Base-by-base conservation (phyloP, 2,329 filamentous ascomycete genomes). In the Pestalotiopsis sp. region DNA sequence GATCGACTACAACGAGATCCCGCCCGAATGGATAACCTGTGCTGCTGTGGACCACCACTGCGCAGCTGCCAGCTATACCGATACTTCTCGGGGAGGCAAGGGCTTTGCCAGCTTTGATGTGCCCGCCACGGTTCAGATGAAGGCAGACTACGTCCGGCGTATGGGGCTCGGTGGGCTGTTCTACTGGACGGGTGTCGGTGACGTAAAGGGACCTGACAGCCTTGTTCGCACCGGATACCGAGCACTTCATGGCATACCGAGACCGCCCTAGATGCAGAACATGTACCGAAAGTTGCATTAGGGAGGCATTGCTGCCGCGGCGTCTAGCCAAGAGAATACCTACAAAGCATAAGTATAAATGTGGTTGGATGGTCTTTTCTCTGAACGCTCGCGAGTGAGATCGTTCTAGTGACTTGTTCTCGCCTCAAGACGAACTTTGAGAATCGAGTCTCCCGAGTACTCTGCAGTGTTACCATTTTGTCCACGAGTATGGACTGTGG, bases 101-200 rank as follows among this genome's bases (percentile, higher is more conserved):
- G 81, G 89, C 0, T 91, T 92, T 70, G 84, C 91, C 5, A 90
- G 87, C 11, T 91, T 92, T 71, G 90, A 92, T 73, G 89, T 87
- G 39, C 86, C 89, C 4, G 79, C 81, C 27, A 91, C 89, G 0
- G 89, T 92, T 17, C 77, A 81, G 67, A 83, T 86, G 74, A 92
- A 92, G 78, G 90, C 89, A 0, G 81, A 82, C 45, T 91, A 88
- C 73, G 89, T 85, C 61, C 85, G 83, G 61, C 79, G 82, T 45
- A 82, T 84, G 69, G 83, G 83, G 1, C 80, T 92, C 1, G 90
- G 85, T 0, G 90, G 90, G 0, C 72, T 92, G 38, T 92, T 92
- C 76, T 92, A 91, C 79, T 92, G 90, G 90, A 90, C 90, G 52
- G 89, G 90, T 2, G 86, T 86, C 2, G 88, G 86, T 0, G 90